These are phyloP conservation scores for Solanum rostratum DNA, from an alignment of 257 asterid genomes.

Conservation along the genomic window DNA sequence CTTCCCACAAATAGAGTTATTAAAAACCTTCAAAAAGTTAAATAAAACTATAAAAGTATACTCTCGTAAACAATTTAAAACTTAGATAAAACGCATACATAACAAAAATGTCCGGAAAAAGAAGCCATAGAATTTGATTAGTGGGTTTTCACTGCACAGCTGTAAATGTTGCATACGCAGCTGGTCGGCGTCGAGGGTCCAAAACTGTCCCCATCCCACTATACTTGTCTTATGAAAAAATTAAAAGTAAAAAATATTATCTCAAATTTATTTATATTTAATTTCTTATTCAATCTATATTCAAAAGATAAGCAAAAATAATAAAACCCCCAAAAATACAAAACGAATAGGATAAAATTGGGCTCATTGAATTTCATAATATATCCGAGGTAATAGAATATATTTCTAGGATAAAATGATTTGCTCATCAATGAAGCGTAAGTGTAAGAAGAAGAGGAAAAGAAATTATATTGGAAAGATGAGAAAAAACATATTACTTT, in stretches of 20 bases:
- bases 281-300: too few species aligned
- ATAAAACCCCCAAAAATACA: too few species aligned
- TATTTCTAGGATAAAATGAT: too few species aligned
- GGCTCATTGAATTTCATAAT: too few species aligned
- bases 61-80: neutral
- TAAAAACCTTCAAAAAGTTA: neutral
- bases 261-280: too few species aligned
- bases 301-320: too few species aligned
- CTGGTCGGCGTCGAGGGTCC: neutral
- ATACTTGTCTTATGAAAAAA: too few species aligned
- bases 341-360: too few species aligned
- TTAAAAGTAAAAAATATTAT: too few species aligned
- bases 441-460: too few species aligned
- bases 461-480: neutral
- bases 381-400: too few species aligned
- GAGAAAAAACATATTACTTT: neutral
- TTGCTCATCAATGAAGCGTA: too few species aligned
- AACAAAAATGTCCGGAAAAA: neutral
- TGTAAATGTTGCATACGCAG: neutral
- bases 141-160: neutral
- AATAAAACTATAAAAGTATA: neutral
- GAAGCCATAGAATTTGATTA: neutral
- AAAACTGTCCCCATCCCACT: neutral
- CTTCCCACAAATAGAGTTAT: neutral
- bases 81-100: neutral